A percentile compares a stretch with the other conserved stretches of the same genome.
These are phyloP conservation scores for Penicillium atrosanguineum DNA, from an alignment of 495 filamentous ascomycete genomes.

Conservation along the genomic window DNA sequence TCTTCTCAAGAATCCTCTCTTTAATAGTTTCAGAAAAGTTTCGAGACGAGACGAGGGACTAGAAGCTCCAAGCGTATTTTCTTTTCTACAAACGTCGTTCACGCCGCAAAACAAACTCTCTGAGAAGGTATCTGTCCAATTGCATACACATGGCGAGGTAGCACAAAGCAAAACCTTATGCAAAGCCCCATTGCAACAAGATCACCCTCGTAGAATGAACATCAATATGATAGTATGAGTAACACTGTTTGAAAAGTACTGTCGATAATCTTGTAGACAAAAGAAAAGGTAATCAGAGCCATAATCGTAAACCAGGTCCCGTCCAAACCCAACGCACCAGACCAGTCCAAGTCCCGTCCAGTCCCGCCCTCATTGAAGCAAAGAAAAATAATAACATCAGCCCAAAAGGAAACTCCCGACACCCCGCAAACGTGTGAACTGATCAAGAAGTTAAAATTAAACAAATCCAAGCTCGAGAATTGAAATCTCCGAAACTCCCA, in stretches of 20 bases:
- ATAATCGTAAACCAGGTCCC: constrained; percentile 2
- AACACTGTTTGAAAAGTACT: constrained; percentile 2
- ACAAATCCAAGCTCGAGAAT: background rate
- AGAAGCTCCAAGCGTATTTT: no score
- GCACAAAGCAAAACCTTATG: background rate
- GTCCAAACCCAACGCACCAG: background rate
- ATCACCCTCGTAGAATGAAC: background rate
- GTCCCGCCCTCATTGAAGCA: background rate
- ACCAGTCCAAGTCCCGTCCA: background rate
- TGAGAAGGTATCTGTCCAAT: constrained; percentile 3
- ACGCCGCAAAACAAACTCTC: constrained; percentile 1
- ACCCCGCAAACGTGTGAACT: background rate
- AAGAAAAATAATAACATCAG: no score
- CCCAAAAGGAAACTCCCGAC: background rate
- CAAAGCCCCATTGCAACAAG: background rate
- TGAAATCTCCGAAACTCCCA: background rate
- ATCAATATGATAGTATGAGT: background rate
- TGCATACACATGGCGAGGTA: constrained; percentile 11
- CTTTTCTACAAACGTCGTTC: no score
- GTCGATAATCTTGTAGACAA: constrained; percentile 13
- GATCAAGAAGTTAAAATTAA: no score
- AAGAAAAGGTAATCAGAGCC: background rate
- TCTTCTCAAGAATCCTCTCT: no score
- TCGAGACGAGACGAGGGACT: no score
- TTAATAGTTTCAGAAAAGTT: no score